These are phyloP conservation scores for Coemansia sp. DNA, from an alignment of 192 early-diverging fungal species.

Conservation along the genomic window DNA sequence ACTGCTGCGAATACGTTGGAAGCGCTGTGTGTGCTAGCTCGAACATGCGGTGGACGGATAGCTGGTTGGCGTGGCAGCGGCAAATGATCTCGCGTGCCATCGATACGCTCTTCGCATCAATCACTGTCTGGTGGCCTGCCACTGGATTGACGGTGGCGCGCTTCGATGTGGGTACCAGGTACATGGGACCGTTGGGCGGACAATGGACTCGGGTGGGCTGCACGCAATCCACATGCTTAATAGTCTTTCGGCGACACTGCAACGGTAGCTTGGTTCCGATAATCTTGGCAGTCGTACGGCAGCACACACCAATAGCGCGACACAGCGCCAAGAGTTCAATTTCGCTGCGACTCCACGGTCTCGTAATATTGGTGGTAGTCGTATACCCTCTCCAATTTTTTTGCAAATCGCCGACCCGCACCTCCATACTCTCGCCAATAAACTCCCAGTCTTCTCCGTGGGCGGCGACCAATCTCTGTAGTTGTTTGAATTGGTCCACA, in stretches of 20 bases:
- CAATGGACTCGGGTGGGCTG: neutral
- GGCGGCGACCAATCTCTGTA: conserved; percentile 26
- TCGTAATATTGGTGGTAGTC: conserved; percentile 17
- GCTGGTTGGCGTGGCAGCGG: neutral
- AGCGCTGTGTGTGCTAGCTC: conserved; percentile 12
- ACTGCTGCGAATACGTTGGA: neutral
- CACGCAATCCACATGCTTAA: conserved; percentile 9
- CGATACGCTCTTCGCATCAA: conserved; percentile 10
- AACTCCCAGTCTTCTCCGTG: conserved; percentile 42
- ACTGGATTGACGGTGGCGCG: neutral
- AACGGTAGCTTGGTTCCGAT: conserved; percentile 46
- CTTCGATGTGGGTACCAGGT: neutral
- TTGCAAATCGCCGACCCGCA: conserved; percentile 26
- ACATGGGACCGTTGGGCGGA: conserved; percentile 3
- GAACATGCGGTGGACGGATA: conserved; percentile 4
- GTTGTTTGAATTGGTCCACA: conserved; percentile 29
- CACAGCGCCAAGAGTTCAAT: conserved; percentile 29
- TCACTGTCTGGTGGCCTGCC: neutral
- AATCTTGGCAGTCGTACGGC: conserved; percentile 33
- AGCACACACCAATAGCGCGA: conserved; percentile 26
- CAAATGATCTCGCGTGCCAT: conserved; percentile 4
- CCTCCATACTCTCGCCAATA: conserved; percentile 19
- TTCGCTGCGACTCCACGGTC: conserved; percentile 28
- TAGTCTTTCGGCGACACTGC: conserved; percentile 41
- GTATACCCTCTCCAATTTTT: conserved; percentile 42